Evolutionary conservation across 495 filamentous ascomycete genomes (phyloP), one percentile per base, ranked within the genome.

Genomic region (Platismatia glauca): DNA sequence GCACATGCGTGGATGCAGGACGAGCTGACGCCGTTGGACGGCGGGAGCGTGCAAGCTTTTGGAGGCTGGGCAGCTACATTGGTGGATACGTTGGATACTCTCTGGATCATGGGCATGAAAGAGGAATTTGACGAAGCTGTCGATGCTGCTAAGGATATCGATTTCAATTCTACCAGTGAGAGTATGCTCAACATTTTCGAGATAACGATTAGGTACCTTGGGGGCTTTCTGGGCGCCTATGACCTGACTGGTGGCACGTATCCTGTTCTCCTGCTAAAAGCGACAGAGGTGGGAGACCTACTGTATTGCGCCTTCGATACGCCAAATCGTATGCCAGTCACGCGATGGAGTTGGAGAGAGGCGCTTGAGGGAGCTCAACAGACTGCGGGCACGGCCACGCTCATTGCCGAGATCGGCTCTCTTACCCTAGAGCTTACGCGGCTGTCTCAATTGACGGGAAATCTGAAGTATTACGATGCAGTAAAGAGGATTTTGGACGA

Each of bases 301-400:
- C 74, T 98, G 39, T 95, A 91, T 76, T 84, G 88, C 62, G 86
- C 89, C 12, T 99, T 99, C 72, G 94, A 99, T 71, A 97, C 94
- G 18, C 89, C 90, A 3, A 97, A 97, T 70, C 81, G 90, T 59
- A 95, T 99, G 90, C 94, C 93, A 13, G 71, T 89, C 59, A 81
- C 80, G 43, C 75, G 79, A 59, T 85, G 77, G 78, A 67, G 77
- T 46, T 81, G 78, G 73, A 75, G 77, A 34, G 59, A 70, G 59
- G 71, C 68, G 15, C 60, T 67, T 12, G 62, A 67, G 34, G 77
- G 71, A 1, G 41, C 69, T 34, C 68, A 67, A 31, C 81, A 84
- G 50, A 60, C 67, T 38, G 76, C 82, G 0, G 70, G 74, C 33
- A 65, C 56, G 61, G 69, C 56, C 27, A 79, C 80, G 5, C 75